Evolutionary conservation across 106 monocot genomes (phyloP), one percentile per base, ranked within the genome.

Genomic region (Gastrodia elata): DNA sequence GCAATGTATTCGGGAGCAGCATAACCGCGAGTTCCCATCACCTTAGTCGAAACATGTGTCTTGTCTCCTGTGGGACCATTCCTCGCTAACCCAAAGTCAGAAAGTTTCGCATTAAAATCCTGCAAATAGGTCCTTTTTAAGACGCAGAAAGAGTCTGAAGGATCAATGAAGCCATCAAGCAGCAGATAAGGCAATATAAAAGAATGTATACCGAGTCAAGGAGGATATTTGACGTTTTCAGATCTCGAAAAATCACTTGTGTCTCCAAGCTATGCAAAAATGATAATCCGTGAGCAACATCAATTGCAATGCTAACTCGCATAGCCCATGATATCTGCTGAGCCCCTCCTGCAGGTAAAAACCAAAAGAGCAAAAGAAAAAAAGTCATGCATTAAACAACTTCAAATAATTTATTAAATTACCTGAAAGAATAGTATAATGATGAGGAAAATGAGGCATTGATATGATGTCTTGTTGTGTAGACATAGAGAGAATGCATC

Each of bases 1-100:
- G 89, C 89, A 36, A 95, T 44, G 38, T 95, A 95, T 80, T 95
- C 95, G 3, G 95, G 95, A 56, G 95, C 95, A 59, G 95, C 92
- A 74, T 95, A 95, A 25, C 95, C 91, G 0, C 87, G 83, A 33
- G 95, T 95, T 42, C 95, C 95, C 3, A 95, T 64, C 13, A 95
- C 80, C 58, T 83, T 80, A 18, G 91, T 95, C 48, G 95, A 92
- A 71, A 95, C 91, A 79, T 95, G 91, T 71, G 86, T 91, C 16
- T 87, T 92, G 57, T 95, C 95, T 38, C 91, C 95, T 7, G 87
- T 89, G 20, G 91, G 95, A 65, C 91, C 95, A 70, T 79, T 84
- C 75, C 95, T 87, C 1, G 95, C 95, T 39, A 95, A 81, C 18
- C 95, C 95, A 76, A 95, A 95, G 79, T 95, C 95, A 15, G 95